Base-by-base conservation (phyloP, 2,329 filamentous ascomycete genomes). In the Macrophomina phaseolina region DNA sequence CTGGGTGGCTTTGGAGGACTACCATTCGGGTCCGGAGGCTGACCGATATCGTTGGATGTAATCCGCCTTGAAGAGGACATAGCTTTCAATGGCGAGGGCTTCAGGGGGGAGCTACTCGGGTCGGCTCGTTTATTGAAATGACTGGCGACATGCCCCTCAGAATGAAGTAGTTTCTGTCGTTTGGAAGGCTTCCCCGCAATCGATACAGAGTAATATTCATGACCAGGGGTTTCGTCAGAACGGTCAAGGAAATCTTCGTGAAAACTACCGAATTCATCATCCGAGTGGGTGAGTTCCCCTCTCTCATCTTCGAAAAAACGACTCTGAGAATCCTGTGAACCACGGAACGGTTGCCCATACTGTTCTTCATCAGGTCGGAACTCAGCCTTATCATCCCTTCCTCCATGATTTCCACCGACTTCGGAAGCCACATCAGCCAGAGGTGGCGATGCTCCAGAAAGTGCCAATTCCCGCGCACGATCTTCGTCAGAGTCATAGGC, bases 401-500 rank as follows among this genome's bases (percentile, higher is more conserved):
- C 45, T 7, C 23, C 34, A 23, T 8, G 11, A 14, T 3, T 28
- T 14, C n/a, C 23, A 23, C 14, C 23, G 6, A 2, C 8, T 14
- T 49, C 30, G 12, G 18, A 12, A 6, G 30, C 30, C 18, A 52
- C 4, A 12, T 6, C 14, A 36, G 32, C 40, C 4, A 18, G 9
- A 3, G 5, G 18, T 7, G 12, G 8, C 8, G 42, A n/a, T 11
- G 18, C 18, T 18, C 56, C 51, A 58, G 36, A 34, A 12, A 56
- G 38, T 34, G 63, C 40, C 23, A 30, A 38, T 32, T 65, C 51
- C 16, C 23, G 32, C 14, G 51, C 51, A 14, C 18, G n/a, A 16
- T 82, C 78, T 66, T 84, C 82, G 67, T 82, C 80, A 14, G 78
- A 82, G 42, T 75, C 73, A 67, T 80, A 81, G n/a, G 76, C 72